phyloP scores from a whole-genome alignment of 2,329 filamentous ascomycete species.

The Fusarium irregulare region DNA sequence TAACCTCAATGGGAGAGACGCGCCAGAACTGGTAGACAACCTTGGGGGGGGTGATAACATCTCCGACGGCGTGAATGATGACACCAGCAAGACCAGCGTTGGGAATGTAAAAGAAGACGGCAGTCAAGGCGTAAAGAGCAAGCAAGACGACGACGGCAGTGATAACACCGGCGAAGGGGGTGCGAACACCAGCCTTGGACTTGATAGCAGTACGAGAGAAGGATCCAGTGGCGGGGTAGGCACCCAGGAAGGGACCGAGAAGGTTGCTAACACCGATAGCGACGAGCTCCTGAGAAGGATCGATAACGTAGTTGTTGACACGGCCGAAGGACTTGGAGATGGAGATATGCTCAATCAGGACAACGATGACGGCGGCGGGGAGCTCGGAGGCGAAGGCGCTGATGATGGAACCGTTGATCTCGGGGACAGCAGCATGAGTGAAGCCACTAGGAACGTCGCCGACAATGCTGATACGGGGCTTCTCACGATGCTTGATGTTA shows the following conservation, averaged over 20 bases:
- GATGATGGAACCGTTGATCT: conserved; percentile 70
- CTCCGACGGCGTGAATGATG: conserved; percentile 91
- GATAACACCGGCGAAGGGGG: conserved; percentile 86
- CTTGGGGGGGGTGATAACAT: conserved; percentile 85
- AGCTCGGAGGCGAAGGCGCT: conserved; percentile 72
- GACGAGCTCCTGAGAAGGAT: conserved; percentile 83
- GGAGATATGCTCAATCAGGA: conserved; percentile 84
- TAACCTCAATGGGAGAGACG: conserved; percentile 82
- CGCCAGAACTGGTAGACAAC: conserved; percentile 90
- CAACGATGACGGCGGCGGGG: conserved; percentile 79
- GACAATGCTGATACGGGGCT: conserved; percentile 73
- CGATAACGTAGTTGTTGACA: conserved; percentile 83
- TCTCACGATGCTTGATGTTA: conserved; percentile 68
- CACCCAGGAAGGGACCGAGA: conserved; percentile 81
- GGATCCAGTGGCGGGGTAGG: conserved; percentile 87
- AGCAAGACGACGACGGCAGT: conserved; percentile 85
- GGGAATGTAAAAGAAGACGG: conserved; percentile 91
- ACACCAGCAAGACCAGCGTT: conserved; percentile 79
- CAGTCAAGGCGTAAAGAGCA: conserved; percentile 83
- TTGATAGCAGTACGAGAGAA: conserved; percentile 94
- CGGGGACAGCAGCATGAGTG: conserved; percentile 74
- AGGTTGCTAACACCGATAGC: conserved; percentile 81
- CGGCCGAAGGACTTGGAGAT: conserved; percentile 86
- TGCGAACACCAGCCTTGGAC: conserved; percentile 91
- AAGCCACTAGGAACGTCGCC: conserved; percentile 80